A percentile compares a stretch with the other conserved stretches of the same genome.
phyloP scores from a whole-genome alignment of 495 filamentous ascomycete species.

The Letharia lupina region DNA sequence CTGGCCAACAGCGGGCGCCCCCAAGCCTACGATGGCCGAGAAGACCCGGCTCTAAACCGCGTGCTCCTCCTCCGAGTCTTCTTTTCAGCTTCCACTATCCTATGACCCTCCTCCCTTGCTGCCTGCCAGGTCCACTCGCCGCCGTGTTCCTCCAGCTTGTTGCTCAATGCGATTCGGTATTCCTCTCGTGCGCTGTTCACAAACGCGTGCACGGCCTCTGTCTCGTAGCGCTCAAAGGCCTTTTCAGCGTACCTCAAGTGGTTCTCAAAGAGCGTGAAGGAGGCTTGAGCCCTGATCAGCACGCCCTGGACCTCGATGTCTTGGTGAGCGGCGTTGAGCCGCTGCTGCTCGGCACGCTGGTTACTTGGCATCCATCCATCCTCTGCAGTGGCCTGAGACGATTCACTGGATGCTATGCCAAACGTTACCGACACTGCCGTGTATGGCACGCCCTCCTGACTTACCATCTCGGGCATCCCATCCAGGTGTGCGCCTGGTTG shows the following conservation, averaged over 20 bases:
- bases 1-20: not conserved
- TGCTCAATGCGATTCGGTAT: slow-evolving; percentile 14
- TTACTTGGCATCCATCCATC: slow-evolving; percentile 8
- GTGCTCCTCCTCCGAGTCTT: slow-evolving; percentile 13
- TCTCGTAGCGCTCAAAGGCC: slow-evolving; percentile 16
- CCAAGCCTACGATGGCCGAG: not conserved
- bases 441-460: slow-evolving; percentile 5
- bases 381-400: slow-evolving; percentile 12
- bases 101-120: slow-evolving; percentile 15
- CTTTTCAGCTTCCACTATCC: slow-evolving; percentile 14
- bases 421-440: not conserved
- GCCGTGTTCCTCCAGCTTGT: slow-evolving; percentile 19
- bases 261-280: slow-evolving; percentile 16
- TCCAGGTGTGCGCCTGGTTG: no score
- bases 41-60: not conserved
- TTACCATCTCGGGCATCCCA: not conserved
- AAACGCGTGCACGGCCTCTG: slow-evolving; percentile 27
- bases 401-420: not conserved
- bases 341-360: not conserved
- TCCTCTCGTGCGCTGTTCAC: slow-evolving; percentile 26
- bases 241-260: slow-evolving; percentile 25
- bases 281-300: slow-evolving; percentile 8
- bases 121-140: slow-evolving; percentile 29
- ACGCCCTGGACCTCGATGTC: not conserved
- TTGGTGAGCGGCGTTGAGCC: not conserved